Evolutionary conservation across 2,329 filamentous ascomycete genomes (phyloP), one percentile per base, ranked within the genome.

Genomic region (Reticulascus tulasneorum): DNA sequence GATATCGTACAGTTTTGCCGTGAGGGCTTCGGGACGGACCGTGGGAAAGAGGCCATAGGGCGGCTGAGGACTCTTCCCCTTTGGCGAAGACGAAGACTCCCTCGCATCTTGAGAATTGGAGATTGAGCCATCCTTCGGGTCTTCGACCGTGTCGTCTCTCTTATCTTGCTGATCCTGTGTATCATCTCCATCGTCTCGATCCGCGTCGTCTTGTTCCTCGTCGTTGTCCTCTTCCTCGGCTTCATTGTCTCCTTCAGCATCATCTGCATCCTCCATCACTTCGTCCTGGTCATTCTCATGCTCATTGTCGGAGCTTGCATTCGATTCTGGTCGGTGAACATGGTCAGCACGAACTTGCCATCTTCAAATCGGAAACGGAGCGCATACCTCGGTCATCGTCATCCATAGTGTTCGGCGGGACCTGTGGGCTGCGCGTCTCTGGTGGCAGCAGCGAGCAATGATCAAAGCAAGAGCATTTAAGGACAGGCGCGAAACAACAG

Each of bases 1-100:
- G 42, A 98, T 95, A 57, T 98, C 93, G 67, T 97, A 98, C 3
- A 84, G 77, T 25, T 73, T 68, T 11, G 93, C 91, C 2, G 75
- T 82, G 32, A 94, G 66, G n/a, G 81, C 85, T 54, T 94, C 89
- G 9, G 82, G 73, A 1, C 86, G 79, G n/a, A 89, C 73, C 32
- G 66, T 71, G 5, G 46, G 45, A 20, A 36, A 44, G 7, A 47
- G 43, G 6, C 35, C 30, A 9, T 18, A 47, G 25, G 9, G 42
- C 33, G 9, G 44, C 33, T 38, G 35, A 23, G 23, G 29, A 24
- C 33, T 32, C 22, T 32, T 29, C 23, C 23, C 32, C 23, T 28
- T 45, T 20, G 22, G 24, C 33, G 27, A 28, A 13, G 30, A 33
- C 30, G 29, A 42, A 21, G 35, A 47, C 32, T 28, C 27, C 33